Percentiles rank a stretch among this genome's conserved stretches.
phyloP scores from a whole-genome alignment of 371 early-diverging fungal species.

The Synchytrium microbalum region DNA sequence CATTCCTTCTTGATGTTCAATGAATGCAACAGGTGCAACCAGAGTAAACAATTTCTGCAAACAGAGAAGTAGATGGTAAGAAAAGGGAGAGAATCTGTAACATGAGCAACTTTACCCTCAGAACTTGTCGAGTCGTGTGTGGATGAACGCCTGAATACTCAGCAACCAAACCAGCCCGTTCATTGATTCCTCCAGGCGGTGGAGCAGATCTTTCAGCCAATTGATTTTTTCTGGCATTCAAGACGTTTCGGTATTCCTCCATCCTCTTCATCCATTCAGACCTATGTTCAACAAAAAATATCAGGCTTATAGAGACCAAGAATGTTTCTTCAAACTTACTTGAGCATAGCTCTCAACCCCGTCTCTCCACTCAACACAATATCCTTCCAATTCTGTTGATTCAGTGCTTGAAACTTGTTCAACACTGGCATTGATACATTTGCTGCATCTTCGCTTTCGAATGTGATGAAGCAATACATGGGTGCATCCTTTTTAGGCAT shows the following conservation, averaged over 20 bases:
- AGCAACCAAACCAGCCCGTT: slow-evolving; percentile 20
- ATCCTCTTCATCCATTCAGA: slow-evolving; percentile 17
- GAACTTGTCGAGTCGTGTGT: slow-evolving; percentile 14
- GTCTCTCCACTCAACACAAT: not conserved
- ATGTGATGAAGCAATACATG: not conserved
- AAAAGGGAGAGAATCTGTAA: not conserved
- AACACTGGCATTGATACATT: not conserved
- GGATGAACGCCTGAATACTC: slow-evolving; percentile 19
- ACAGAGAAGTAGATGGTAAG: not conserved
- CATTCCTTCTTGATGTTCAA: slow-evolving; percentile 17
- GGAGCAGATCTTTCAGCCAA: not conserved
- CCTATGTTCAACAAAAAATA: slow-evolving; percentile 8
- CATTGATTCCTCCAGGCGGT: slow-evolving; percentile 10
- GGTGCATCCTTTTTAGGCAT: not conserved
- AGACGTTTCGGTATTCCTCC: slow-evolving; percentile 13
- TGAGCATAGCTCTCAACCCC: not conserved
- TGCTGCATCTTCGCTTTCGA: not conserved
- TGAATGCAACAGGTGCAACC: slow-evolving; percentile 27
- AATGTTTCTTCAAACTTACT: not conserved
- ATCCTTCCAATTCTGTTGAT: not conserved
- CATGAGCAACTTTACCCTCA: slow-evolving; percentile 21
- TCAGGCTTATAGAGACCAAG: not conserved
- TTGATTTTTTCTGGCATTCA: not conserved
- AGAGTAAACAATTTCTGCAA: slow-evolving; percentile 25
- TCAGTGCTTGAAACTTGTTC: not conserved